phyloP scores from a whole-genome alignment of 257 asterid species.

The Solanum chmielewskii region DNA sequence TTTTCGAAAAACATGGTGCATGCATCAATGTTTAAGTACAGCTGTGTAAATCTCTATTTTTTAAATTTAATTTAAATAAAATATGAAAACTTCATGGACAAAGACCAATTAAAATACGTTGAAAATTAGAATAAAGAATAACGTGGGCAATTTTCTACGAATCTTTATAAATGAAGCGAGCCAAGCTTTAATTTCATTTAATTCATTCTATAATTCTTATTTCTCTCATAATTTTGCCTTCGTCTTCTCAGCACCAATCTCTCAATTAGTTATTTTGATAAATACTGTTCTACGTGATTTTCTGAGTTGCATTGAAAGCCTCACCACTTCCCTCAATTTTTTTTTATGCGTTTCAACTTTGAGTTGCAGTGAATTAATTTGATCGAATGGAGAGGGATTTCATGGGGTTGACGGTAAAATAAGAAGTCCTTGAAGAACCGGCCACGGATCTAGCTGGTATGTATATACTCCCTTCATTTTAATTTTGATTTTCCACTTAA shows the following conservation, averaged over 20 bases:
- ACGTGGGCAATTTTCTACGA: background rate
- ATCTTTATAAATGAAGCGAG: background rate
- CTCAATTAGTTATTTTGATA: background rate
- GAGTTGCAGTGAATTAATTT: background rate
- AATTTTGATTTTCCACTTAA: too few relatives aligned
- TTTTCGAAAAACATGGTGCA: background rate
- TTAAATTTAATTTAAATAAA: too few relatives aligned
- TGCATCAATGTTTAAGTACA: background rate
- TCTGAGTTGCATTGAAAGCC: background rate
- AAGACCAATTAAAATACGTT: background rate
- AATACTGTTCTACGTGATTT: background rate
- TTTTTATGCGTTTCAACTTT: background rate
- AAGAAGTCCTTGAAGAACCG: constrained; percentile 33
- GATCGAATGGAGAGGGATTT: constrained; percentile 55
- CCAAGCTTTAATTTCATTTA: background rate
- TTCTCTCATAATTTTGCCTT: background rate
- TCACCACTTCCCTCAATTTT: background rate
- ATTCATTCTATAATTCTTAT: background rate
- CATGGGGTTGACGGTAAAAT: constrained; percentile 59
- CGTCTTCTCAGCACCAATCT: background rate
- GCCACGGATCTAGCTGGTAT: constrained; percentile 18
- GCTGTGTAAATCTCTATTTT: background rate
- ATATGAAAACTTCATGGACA: background rate
- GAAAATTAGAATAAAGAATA: background rate
- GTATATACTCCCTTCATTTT: background rate